Evolutionary conservation across 768 basidiomycete genomes (phyloP), one percentile per base, ranked within the genome.

Genomic region (Suillus luteus): DNA sequence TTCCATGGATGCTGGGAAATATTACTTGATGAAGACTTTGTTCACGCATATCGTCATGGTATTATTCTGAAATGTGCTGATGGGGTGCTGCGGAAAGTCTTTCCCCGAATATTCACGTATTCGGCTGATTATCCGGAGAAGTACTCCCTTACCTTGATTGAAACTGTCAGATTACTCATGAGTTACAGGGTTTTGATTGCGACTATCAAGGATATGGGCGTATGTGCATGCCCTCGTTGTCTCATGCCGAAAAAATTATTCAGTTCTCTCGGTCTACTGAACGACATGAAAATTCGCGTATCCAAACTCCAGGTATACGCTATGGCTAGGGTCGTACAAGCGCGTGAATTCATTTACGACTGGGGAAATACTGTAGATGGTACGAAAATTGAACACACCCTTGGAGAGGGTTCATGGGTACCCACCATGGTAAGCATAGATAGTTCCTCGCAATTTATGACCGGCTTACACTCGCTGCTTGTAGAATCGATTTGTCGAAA

Each of bases 401-500:
- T 38, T 12, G 37, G 37, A 38, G 37, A 38, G 37, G 37, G 37
- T 38, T 38, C 37, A 1, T 38, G 37, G 37, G 37, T 38, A 10
- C 37, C 37, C 37, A 38, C 37, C 2, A 11, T 38, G 9, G 37
- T 38, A 38, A 38, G 37, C 37, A 37, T 37, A 10, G 10, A 10
- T 37, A 8, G 27, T 27, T 27, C 27, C 27, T 27, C 27, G 27
- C 27, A 27, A 6, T 10, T 5, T 9, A 35, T 5, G 33, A 9
- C 9, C 9, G 4, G 19, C 2, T 17, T 17, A 6, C 19, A 9
- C 27, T 27, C 27, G 2, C 41, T 43, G 19, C 1, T 43, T 17
- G 17, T 17, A 43, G 78, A 79, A 78, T 62, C 68, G 72, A 12
- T 79, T 80, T 63, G 77, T 74, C 0, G 41, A 62, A 1, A 58